These are phyloP conservation scores for Thamnidium elegans DNA, from an alignment of 192 early-diverging fungal species.

Conservation along the genomic window DNA sequence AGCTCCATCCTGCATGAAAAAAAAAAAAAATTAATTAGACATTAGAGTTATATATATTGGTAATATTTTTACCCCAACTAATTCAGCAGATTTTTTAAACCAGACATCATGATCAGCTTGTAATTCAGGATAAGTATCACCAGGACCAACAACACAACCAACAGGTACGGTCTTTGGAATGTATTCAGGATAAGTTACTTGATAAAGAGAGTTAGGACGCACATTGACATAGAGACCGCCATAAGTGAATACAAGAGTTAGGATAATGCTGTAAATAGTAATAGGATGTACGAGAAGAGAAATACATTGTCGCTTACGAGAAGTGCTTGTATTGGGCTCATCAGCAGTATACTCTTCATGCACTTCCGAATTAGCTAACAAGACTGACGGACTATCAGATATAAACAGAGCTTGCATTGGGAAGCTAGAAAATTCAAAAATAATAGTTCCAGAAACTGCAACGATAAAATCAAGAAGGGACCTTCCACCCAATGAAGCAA, in stretches of 20 bases:
- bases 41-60: too few species aligned
- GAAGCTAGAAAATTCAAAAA: not conserved
- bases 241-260: constrained; percentile 4
- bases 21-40: too few species aligned
- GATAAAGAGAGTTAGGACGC: constrained; percentile 13
- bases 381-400: not conserved
- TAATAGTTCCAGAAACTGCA: not conserved
- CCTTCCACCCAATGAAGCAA: constrained; percentile 12
- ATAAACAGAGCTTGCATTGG: not conserved
- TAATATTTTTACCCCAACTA: too few species aligned
- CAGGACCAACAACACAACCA: constrained; percentile 19
- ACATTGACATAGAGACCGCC: constrained; percentile 14
- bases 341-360: not conserved
- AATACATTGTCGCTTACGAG: not conserved
- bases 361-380: not conserved
- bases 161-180: constrained; percentile 8
- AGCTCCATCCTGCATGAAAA: constrained; percentile 20
- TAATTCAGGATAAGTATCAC: not conserved
- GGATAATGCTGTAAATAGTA: not conserved
- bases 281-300: constrained; percentile 1
- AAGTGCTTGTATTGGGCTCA: too few species aligned
- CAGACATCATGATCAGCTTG: constrained; percentile 7
- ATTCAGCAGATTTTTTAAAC: constrained; percentile 2
- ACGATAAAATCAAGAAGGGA: constrained; percentile 16
- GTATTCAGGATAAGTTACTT: not conserved